These are phyloP conservation scores for Corymbia maculata DNA, from an alignment of 345 rosid genomes.

Conservation along the genomic window DNA sequence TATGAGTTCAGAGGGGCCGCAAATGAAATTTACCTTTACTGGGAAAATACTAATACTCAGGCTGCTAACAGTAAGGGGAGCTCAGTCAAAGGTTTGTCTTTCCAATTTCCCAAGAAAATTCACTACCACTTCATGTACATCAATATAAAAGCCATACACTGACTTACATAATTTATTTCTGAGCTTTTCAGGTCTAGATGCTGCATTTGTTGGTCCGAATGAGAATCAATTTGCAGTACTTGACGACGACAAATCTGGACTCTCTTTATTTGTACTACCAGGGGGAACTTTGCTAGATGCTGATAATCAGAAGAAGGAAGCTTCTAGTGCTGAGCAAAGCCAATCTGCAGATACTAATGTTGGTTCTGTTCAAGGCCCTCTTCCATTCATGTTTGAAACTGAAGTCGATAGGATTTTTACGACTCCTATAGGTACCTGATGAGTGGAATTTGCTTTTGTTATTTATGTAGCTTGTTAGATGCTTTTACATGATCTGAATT, in stretches of 20 bases:
- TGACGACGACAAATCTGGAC: slow-evolving; percentile 86
- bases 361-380: slow-evolving; percentile 69
- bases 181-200: slow-evolving; percentile 48
- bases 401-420: slow-evolving; percentile 89
- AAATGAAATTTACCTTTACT: slow-evolving; percentile 81
- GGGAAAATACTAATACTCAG: slow-evolving; percentile 77
- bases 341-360: slow-evolving; percentile 46
- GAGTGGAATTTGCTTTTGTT: slow-evolving; percentile 12
- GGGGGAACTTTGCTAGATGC: slow-evolving; percentile 52
- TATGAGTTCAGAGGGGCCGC: slow-evolving; percentile 81
- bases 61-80: slow-evolving; percentile 66
- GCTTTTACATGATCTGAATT: not conserved
- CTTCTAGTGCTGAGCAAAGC: slow-evolving; percentile 25
- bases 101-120: slow-evolving; percentile 9
- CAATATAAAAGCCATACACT: not conserved
- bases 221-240: slow-evolving; percentile 92
- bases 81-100: slow-evolving; percentile 62
- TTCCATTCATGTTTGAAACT: slow-evolving; percentile 80
- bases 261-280: slow-evolving; percentile 63
- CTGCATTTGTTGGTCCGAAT: slow-evolving; percentile 77
- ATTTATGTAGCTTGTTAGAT: slow-evolving; percentile 8
- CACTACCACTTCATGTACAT: not conserved
- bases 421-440: slow-evolving; percentile 79
- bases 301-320: slow-evolving; percentile 18
- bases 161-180: not conserved